These are phyloP conservation scores for Oryza officinalis DNA, from an alignment of 176 grass and related monocot species.

Conservation along the genomic window DNA sequence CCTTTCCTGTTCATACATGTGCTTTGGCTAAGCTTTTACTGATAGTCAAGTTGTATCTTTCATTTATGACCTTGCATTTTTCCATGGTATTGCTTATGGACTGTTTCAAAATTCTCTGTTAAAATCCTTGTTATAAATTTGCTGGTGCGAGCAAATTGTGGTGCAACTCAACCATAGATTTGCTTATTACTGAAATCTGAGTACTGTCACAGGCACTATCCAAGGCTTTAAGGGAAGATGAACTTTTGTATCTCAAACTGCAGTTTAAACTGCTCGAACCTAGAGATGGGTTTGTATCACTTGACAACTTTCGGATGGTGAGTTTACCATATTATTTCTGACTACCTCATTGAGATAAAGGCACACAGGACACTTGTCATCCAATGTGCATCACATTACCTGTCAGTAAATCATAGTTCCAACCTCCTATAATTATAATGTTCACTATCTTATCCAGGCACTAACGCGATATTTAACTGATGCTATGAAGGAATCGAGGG, in stretches of 20 bases:
- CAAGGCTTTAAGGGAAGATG: conserved; percentile 85
- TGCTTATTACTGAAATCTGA: neutral
- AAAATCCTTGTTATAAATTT: neutral
- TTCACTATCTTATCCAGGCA: conserved; percentile 53
- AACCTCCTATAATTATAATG: conserved; percentile 27
- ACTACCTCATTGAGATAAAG: conserved; percentile 24
- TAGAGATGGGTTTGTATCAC: conserved; percentile 70
- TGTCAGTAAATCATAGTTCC: conserved; percentile 8
- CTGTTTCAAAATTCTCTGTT: neutral
- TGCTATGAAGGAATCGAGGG: conserved; percentile 75
- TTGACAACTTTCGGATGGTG: conserved; percentile 85
- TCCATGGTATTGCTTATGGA: conserved; percentile 8
- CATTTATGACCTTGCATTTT: neutral
- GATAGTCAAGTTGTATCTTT: conserved; percentile 8
- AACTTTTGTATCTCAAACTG: conserved; percentile 79
- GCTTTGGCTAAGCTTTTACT: conserved; percentile 19
- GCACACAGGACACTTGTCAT: conserved; percentile 8
- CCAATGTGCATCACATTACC: neutral
- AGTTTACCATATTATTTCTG: conserved; percentile 37
- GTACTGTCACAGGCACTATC: conserved; percentile 68
- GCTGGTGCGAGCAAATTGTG: conserved; percentile 6
- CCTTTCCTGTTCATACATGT: neutral
- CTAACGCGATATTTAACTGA: conserved; percentile 65
- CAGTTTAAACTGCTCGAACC: conserved; percentile 90
- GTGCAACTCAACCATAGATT: neutral